A percentile compares a stretch with the other conserved stretches of the same genome.
Evolutionary conservation across 306 rosid species (phyloP).

Genomic region (Cicer pinnatifidum): DNA sequence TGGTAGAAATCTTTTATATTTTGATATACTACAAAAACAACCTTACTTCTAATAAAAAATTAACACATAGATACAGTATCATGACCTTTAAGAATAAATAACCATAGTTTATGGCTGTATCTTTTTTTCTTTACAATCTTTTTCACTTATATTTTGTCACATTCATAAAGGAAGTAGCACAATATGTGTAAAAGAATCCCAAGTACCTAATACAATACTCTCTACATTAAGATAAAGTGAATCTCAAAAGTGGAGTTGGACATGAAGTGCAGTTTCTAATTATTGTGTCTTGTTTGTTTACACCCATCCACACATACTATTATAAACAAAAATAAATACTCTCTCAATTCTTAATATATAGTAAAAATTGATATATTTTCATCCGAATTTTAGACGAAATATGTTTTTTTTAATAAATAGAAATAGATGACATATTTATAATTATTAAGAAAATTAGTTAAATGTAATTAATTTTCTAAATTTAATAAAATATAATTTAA

Average conservation of each 20-base stretch:
- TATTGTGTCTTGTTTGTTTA: background rate
- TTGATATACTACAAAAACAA: background rate
- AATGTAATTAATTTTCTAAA: too few relatives aligned
- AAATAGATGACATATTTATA: too few relatives aligned
- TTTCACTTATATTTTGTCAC: slow-evolving; percentile 17
- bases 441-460: too few relatives aligned
- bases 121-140: background rate
- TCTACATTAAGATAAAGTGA: background rate
- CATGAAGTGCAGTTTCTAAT: background rate
- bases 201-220: background rate
- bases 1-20: too few relatives aligned
- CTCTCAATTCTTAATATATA: too few relatives aligned
- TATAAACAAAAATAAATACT: too few relatives aligned
- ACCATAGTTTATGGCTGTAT: background rate
- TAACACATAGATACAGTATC: background rate
- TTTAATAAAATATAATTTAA: too few relatives aligned
- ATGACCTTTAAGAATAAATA: slow-evolving; percentile 1
- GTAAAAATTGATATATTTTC: too few relatives aligned
- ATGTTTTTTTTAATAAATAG: too few relatives aligned
- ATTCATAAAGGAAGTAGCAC: background rate
- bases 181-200: background rate
- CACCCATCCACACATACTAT: too few relatives aligned
- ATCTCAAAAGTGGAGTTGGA: slow-evolving; percentile 6
- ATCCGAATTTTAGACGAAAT: too few relatives aligned
- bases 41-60: background rate